phyloP scores from a whole-genome alignment of 192 early-diverging fungal species.

The Radiomyces spectabilis region DNA sequence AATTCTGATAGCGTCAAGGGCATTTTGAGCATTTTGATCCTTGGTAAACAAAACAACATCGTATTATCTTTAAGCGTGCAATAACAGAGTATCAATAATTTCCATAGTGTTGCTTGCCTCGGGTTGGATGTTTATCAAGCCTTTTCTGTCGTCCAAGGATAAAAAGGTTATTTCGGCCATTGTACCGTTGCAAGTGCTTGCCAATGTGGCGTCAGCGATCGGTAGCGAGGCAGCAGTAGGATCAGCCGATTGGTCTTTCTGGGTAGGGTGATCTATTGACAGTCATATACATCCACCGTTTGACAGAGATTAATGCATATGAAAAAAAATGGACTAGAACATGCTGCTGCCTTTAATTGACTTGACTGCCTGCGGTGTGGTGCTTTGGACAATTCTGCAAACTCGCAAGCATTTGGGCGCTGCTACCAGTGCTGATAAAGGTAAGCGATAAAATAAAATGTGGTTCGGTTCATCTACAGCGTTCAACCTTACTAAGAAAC shows the following conservation, averaged over 20 bases:
- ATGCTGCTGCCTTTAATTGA: constrained; percentile 38
- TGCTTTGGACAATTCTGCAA: constrained; percentile 45
- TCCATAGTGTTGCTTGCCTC: constrained; percentile 36
- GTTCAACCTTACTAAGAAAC: neutral
- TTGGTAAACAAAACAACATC: constrained; percentile 14
- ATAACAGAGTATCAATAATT: neutral
- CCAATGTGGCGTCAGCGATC: constrained; percentile 41
- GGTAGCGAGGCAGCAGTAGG: constrained; percentile 41
- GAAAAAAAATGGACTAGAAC: constrained; percentile 4
- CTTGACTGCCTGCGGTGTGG: constrained; percentile 34
- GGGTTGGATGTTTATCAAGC: constrained; percentile 54
- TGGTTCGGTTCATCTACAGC: neutral
- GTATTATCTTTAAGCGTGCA: neutral
- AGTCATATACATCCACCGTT: neutral
- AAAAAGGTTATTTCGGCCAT: constrained; percentile 44
- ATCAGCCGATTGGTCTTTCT: constrained; percentile 42
- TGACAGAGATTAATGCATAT: neutral
- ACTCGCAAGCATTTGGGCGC: constrained; percentile 39
- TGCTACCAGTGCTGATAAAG: constrained; percentile 41
- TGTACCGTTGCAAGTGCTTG: constrained; percentile 43
- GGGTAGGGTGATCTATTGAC: constrained; percentile 25
- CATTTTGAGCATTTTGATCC: constrained; percentile 42
- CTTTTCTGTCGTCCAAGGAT: constrained; percentile 43
- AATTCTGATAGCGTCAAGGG: constrained; percentile 33
- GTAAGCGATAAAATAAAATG: constrained; percentile 8